Conservation (phyloP, 495 filamentous ascomycete species). For the Annulohypoxylon nitens region DNA sequence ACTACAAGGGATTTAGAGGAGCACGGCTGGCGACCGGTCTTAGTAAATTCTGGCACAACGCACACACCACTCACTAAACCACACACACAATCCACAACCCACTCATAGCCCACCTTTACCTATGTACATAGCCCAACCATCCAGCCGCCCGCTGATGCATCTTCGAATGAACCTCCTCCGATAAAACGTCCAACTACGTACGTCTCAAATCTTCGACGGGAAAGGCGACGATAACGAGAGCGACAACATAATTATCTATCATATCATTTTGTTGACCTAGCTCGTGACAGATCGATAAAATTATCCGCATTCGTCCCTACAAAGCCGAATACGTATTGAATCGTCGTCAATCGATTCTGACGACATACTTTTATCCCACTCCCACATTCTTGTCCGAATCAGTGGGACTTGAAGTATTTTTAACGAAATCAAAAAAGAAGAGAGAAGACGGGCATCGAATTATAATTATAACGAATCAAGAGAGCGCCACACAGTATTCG, state of each 20-base stretch:
- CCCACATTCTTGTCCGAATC: slow-evolving; percentile 7
- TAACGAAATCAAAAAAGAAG: neutral
- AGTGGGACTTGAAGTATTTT: slow-evolving; percentile 8
- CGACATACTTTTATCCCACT: slow-evolving; percentile 22
- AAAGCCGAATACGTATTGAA: slow-evolving; percentile 24
- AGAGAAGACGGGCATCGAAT: neutral
- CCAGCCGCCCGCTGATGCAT: slow-evolving; percentile 42
- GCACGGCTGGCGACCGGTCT: slow-evolving; percentile 37
- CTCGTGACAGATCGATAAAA: slow-evolving; percentile 3
- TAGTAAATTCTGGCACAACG: slow-evolving; percentile 11
- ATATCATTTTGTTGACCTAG: slow-evolving; percentile 23
- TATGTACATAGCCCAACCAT: slow-evolving; percentile 40
- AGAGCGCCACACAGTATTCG: slow-evolving; percentile 26
- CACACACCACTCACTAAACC: slow-evolving; percentile 3
- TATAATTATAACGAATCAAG: neutral
- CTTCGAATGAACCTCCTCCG: slow-evolving; percentile 45
- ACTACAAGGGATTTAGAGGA: slow-evolving; percentile 20
- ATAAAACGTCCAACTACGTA: slow-evolving; percentile 42
- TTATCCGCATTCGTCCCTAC: slow-evolving; percentile 17
- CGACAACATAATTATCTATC: slow-evolving; percentile 21
- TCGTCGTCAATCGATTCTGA: slow-evolving; percentile 25
- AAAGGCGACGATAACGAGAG: slow-evolving; percentile 16
- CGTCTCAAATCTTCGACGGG: slow-evolving; percentile 14
- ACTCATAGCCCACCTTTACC: slow-evolving; percentile 35
- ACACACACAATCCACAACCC: slow-evolving; percentile 7